Percentiles rank a stretch among this genome's conserved stretches.
Evolutionary conservation across 257 asterid genomes (phyloP).

Genomic region (Nicotiana tabacum): DNA sequence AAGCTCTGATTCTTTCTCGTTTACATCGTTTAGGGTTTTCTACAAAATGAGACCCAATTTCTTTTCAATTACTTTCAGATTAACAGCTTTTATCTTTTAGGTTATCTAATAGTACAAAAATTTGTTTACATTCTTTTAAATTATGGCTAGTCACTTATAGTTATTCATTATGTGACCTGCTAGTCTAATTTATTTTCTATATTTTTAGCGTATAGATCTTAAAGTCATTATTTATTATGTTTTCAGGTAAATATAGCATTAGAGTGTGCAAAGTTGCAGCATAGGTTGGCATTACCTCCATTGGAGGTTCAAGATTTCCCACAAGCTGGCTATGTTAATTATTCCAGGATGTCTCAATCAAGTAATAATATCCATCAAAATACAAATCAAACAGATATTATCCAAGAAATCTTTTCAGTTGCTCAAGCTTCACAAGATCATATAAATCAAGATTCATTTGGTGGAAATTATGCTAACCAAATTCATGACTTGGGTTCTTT

Average conservation of each 20-base stretch:
- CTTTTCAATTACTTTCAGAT: too few relatives aligned
- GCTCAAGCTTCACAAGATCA: neutral
- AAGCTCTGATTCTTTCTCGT: too few relatives aligned
- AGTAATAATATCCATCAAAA: neutral
- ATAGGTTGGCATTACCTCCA: constrained; percentile 2
- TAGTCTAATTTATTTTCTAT: too few relatives aligned
- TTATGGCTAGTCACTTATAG: too few relatives aligned
- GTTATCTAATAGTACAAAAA: too few relatives aligned
- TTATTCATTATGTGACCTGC: too few relatives aligned
- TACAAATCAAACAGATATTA: neutral
- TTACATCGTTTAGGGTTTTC: too few relatives aligned
- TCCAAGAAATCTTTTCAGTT: neutral
- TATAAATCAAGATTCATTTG: constrained; percentile 6
- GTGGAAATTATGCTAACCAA: neutral
- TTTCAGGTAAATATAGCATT: constrained; percentile 11
- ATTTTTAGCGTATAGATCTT: too few relatives aligned
- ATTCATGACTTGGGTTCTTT: neutral
- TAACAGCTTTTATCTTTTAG: too few relatives aligned
- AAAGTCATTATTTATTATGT: too few relatives aligned
- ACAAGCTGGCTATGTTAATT: neutral
- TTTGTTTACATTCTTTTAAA: too few relatives aligned
- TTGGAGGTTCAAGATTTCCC: constrained; percentile 16
- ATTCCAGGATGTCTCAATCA: neutral
- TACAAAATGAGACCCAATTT: too few relatives aligned
- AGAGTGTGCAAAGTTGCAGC: constrained; percentile 15